phyloP scores from a whole-genome alignment of 257 asterid genomes.

The Salvia hispanica region DNA sequence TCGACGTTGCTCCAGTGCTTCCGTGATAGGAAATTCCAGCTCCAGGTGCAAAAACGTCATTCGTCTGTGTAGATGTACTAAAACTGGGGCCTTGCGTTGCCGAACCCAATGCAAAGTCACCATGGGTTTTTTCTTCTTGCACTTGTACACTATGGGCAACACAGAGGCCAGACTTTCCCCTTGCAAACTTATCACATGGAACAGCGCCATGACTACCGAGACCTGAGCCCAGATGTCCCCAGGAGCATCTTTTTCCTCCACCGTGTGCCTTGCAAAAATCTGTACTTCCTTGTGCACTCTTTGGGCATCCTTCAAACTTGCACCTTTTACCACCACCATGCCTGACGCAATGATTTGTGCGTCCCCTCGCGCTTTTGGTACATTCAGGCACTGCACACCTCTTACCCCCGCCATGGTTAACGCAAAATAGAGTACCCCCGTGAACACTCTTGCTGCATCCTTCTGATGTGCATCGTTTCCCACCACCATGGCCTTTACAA shows the following conservation, averaged over 20 bases:
- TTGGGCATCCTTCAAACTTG: conserved; percentile 49
- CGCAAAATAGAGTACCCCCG: conserved; percentile 66
- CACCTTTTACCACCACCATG: conserved; percentile 85
- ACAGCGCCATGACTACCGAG: conserved; percentile 27
- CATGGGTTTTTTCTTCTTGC: conserved; percentile 31
- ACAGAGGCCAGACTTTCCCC: conserved; percentile 63
- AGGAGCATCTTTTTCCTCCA: conserved; percentile 64
- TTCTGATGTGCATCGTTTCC: conserved; percentile 59
- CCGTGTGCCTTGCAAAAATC: conserved; percentile 65
- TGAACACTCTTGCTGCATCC: conserved; percentile 67
- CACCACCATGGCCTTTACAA: conserved; percentile 72
- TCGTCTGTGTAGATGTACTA: conserved; percentile 25
- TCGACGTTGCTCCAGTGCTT: conserved; percentile 27
- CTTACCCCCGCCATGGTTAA: conserved; percentile 64
- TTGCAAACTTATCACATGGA: conserved; percentile 59
- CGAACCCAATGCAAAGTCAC: conserved; percentile 25
- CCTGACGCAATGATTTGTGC: conserved; percentile 57
- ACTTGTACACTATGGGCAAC: conserved; percentile 51
- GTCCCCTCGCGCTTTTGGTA: conserved; percentile 65
- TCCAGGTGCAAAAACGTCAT: conserved; percentile 19
- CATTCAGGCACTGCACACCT: conserved; percentile 53
- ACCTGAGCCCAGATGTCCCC: conserved; percentile 48
- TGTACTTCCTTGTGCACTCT: conserved; percentile 73
- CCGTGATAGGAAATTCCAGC: conserved; percentile 7
- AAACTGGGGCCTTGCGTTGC: conserved; percentile 22